Base-by-base conservation (phyloP, 495 filamentous ascomycete species). In the Corynascus novoguineensis region DNA sequence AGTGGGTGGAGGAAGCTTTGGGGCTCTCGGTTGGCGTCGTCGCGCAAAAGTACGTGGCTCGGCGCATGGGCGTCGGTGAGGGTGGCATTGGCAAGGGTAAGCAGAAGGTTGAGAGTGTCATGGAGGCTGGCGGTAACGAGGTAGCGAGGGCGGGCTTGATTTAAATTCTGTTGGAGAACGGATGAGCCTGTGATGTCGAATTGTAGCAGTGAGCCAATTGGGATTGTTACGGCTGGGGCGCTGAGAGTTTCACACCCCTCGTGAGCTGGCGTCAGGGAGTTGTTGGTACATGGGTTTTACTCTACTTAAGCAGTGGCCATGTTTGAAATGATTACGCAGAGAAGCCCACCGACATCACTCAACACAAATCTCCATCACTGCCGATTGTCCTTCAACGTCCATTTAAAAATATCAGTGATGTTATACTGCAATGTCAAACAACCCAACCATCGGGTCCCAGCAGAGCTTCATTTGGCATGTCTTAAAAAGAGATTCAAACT, bases 1-100 rank as follows among this genome's bases (percentile, higher is more conserved):
- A 97, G 69, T 98, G 93, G 93, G 80, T 98, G 6, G 91, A 97
- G 73, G 95, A 97, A 70, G 74, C 85, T 0, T 78, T 98, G n/a
- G 82, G 78, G 38, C 71, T 97, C 51, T 82, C 84, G 5, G 81
- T 91, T 1, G 95, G 93, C 6, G 72, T 95, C 19, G 84, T 97
- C 11, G 93, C 93, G n/a, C 93, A 98, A 78, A 77, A 90, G 60
- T 98, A 98, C 70, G 95, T 98, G 5, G 93, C 93, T 6, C 81
- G 89, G 50, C 75, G 93, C 47, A 98, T 98, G 93, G 90, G 93
- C 17, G 91, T 98, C 5, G 93, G 93, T 45, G 89, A 95, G 71
- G 82, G 86, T 7, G 85, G 84, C 7, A 82, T 92, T 54, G 88
- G 87, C 17, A 85, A 85, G 73, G 88, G 90, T 60, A 92, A 90